Conservation (phyloP, 805 yeast species). For the Yarrowia divulgata region DNA sequence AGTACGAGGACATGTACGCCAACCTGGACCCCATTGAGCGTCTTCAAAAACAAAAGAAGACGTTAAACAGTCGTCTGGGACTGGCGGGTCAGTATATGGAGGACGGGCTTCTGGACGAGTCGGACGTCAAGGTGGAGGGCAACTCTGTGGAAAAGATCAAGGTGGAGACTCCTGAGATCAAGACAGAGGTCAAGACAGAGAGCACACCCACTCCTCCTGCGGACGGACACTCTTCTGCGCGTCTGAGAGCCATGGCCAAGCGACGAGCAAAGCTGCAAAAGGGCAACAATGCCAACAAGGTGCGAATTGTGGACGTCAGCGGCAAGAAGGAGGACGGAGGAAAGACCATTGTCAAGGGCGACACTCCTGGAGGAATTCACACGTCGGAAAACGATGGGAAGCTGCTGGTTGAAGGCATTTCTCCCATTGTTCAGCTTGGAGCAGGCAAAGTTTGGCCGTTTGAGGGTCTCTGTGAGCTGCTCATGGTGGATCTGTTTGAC, state of each 20-base stretch:
- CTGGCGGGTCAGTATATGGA: constrained; percentile 54
- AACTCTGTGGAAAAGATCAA: constrained; percentile 15
- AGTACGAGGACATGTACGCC: constrained; percentile 53
- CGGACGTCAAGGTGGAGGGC: constrained; percentile 43
- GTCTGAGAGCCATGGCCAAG: constrained; percentile 93
- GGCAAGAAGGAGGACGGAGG: constrained; percentile 49
- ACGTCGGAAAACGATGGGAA: constrained; percentile 81
- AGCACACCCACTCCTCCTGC: constrained; percentile 27
- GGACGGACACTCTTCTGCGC: constrained; percentile 52
- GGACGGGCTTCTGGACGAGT: constrained; percentile 48
- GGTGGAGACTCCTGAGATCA: constrained; percentile 20
- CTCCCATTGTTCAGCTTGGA: constrained; percentile 67
- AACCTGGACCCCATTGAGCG: constrained; percentile 56
- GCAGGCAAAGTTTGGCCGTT: constrained; percentile 89
- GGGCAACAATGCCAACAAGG: constrained; percentile 49
- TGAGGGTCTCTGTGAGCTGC: constrained; percentile 86
- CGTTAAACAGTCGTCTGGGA: constrained; percentile 55
- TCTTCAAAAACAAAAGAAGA: constrained; percentile 59
- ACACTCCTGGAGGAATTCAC: constrained; percentile 56
- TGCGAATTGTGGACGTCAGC: constrained; percentile 50
- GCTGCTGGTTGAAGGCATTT: constrained; percentile 80
- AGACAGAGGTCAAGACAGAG: constrained; percentile 33
- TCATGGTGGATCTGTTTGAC: constrained; percentile 78
- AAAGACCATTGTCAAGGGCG: constrained; percentile 50
- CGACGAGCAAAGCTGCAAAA: constrained; percentile 74